Conservation (phyloP, 1,139 yeast species). For the Barnettozyma hawaiiensis region DNA sequence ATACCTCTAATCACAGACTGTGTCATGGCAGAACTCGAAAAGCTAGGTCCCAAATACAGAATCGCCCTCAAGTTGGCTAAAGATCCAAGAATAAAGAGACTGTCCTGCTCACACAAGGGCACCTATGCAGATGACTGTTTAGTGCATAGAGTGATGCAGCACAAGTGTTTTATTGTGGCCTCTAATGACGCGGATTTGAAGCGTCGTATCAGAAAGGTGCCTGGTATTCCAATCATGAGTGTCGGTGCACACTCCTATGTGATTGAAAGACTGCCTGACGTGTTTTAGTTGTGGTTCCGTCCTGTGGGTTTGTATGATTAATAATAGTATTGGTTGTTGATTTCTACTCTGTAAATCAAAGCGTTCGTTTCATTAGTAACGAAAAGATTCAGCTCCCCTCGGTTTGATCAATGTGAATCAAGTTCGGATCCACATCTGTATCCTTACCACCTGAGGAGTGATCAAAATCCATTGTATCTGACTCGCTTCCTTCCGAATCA, state of each 20-base stretch:
- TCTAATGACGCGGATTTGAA: slow-evolving; percentile 98
- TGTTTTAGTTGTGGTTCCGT: slow-evolving; percentile 52
- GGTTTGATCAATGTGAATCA: not conserved
- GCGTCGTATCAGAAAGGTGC: slow-evolving; percentile 89
- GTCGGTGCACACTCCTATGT: slow-evolving; percentile 93
- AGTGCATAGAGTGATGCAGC: slow-evolving; percentile 88
- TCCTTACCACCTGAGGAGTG: not conserved
- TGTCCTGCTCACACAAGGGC: slow-evolving; percentile 88
- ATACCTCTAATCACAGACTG: slow-evolving; percentile 95
- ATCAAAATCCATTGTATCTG: slow-evolving; percentile 1
- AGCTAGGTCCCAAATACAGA: slow-evolving; percentile 88
- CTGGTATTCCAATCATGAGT: slow-evolving; percentile 95
- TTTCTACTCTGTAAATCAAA: not conserved
- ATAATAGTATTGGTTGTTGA: not conserved
- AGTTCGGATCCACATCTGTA: not conserved
- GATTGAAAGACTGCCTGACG: slow-evolving; percentile 92
- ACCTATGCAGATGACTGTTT: slow-evolving; percentile 98
- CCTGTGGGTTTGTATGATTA: not conserved
- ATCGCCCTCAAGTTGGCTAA: slow-evolving; percentile 89
- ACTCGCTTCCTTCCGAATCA: slow-evolving; percentile 8
- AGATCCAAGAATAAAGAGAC: slow-evolving; percentile 84
- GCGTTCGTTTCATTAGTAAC: too few relatives aligned
- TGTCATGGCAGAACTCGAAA: slow-evolving; percentile 96
- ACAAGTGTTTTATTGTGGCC: slow-evolving; percentile 94
- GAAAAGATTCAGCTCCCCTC: not conserved